These are phyloP conservation scores for Debaryomycetaceae sp. DNA, from an alignment of 1,139 yeast species.

Conservation along the genomic window DNA sequence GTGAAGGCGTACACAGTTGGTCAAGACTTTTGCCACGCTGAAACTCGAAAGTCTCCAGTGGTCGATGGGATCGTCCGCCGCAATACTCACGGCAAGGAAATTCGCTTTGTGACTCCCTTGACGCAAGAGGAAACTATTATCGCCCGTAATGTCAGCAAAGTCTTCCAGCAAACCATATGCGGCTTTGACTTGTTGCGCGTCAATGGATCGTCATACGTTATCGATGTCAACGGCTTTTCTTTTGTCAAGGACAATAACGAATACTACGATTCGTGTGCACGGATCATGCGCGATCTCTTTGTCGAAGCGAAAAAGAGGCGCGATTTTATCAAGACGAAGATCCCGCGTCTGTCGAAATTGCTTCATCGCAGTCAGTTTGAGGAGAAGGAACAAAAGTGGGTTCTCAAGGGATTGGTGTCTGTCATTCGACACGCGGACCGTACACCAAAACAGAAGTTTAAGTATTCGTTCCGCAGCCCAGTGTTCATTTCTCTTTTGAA, in stretches of 20 bases:
- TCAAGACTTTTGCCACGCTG: conserved; percentile 85
- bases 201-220: conserved; percentile 79
- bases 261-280: conserved; percentile 79
- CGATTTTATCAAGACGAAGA: conserved; percentile 28
- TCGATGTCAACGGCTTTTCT: conserved; percentile 96
- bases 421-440: conserved; percentile 97
- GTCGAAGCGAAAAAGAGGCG: conserved; percentile 41
- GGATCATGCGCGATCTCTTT: conserved; percentile 67
- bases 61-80: conserved; percentile 97
- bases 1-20: conserved; percentile 99
- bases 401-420: conserved; percentile 82
- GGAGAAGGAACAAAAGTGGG: conserved; percentile 93
- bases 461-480: conserved; percentile 85
- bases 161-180: conserved; percentile 92
- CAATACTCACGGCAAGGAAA: conserved; percentile 95
- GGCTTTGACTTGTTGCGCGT: conserved; percentile 93
- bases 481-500: conserved; percentile 78
- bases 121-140: conserved; percentile 63
- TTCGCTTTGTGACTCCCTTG: conserved; percentile 77
- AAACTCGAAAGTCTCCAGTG: conserved; percentile 95
- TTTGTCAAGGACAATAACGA: conserved; percentile 88
- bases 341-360: conserved; percentile 27
- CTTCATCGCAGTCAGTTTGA: conserved; percentile 39
- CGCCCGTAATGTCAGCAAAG: conserved; percentile 65
- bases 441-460: conserved; percentile 97